phyloP scores from a whole-genome alignment of 495 filamentous ascomycete genomes.

The Podospora pseudocomata region DNA sequence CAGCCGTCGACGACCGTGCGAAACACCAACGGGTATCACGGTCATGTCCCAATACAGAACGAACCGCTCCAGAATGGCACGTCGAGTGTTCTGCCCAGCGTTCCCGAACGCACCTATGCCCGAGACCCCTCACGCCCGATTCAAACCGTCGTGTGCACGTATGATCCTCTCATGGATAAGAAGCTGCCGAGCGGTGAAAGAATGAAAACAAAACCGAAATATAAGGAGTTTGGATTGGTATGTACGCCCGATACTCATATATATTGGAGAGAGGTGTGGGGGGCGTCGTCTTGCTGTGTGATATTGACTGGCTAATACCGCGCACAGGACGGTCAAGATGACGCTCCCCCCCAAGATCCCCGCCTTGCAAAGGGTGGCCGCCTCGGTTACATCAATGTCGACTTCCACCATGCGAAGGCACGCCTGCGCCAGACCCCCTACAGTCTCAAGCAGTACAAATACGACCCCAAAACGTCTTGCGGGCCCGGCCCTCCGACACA shows the following conservation, averaged over 20 bases:
- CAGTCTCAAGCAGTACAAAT: constrained; percentile 68
- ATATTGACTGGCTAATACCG: constrained; percentile 49
- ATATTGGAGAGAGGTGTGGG: constrained; percentile 20
- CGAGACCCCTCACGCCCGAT: constrained; percentile 58
- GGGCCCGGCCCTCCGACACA: constrained; percentile 85
- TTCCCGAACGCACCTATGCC: constrained; percentile 51
- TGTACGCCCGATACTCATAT: constrained; percentile 45
- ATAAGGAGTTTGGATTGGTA: constrained; percentile 67
- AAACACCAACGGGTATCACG: not conserved
- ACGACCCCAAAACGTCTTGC: constrained; percentile 75
- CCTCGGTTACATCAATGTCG: constrained; percentile 56
- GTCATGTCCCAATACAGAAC: constrained; percentile 25
- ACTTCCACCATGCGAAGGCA: constrained; percentile 69
- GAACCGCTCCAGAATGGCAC: constrained; percentile 38
- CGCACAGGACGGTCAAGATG: constrained; percentile 56
- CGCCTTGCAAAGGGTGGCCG: constrained; percentile 60
- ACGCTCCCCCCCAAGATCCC: constrained; percentile 68
- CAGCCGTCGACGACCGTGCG: constrained; percentile 29
- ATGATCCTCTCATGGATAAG: constrained; percentile 61
- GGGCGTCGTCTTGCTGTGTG: constrained; percentile 54
- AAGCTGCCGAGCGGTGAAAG: constrained; percentile 59
- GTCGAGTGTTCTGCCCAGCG: constrained; percentile 46
- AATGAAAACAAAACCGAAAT: constrained; percentile 63
- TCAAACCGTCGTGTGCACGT: constrained; percentile 65
- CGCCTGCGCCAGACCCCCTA: constrained; percentile 75